A percentile compares a stretch with the other conserved stretches of the same genome.
Conservation (phyloP, 306 rosid species). For the Gillenia trifoliata region DNA sequence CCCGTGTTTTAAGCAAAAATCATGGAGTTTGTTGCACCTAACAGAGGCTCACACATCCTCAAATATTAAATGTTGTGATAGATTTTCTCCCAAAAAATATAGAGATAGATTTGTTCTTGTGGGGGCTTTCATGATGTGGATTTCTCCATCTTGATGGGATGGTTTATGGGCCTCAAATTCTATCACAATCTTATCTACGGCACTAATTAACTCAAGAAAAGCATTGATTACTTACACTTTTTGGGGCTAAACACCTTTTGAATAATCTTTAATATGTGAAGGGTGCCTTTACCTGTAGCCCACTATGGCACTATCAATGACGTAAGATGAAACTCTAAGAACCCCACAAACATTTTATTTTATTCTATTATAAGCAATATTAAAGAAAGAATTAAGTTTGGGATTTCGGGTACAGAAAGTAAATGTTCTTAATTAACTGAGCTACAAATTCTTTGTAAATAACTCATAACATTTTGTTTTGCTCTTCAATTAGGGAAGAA, state of each 20-base stretch:
- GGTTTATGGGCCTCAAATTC: conserved; percentile 8
- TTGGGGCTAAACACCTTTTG: background rate
- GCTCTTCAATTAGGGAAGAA: background rate
- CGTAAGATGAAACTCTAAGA: background rate
- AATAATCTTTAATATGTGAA: background rate
- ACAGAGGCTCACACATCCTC: background rate
- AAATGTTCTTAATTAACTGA: too few relatives aligned
- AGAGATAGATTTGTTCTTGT: background rate
- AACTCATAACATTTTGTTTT: background rate
- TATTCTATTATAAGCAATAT: too few relatives aligned
- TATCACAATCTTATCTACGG: conserved; percentile 1
- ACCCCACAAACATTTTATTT: background rate
- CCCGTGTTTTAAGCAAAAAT: background rate
- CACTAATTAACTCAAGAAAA: background rate
- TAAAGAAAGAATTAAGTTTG: too few relatives aligned
- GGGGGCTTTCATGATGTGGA: background rate
- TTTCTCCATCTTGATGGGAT: conserved; percentile 8
- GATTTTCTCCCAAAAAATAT: background rate
- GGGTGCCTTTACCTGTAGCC: background rate
- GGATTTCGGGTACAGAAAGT: too few relatives aligned
- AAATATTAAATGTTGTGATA: background rate
- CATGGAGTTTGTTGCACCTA: conserved; percentile 16
- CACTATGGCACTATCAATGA: too few relatives aligned
- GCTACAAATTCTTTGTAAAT: too few relatives aligned
- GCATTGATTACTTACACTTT: background rate